Evolutionary conservation across 1,284 basidiomycete genomes (phyloP).

Genomic region (Sanghuangporus weigelae): DNA sequence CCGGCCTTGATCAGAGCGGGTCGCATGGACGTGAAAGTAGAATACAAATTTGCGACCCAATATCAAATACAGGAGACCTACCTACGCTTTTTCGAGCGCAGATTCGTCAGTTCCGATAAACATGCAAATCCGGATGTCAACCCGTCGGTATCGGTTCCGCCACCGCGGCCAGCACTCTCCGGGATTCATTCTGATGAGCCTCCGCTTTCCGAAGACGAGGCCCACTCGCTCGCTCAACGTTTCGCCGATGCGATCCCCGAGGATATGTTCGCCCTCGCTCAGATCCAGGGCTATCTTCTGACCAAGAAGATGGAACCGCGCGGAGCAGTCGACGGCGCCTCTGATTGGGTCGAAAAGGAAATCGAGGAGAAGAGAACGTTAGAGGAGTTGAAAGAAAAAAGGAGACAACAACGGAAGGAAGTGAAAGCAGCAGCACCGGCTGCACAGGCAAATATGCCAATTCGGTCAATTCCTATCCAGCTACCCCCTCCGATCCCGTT

Average conservation of each 20-base stretch:
- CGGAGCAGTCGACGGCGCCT: not conserved
- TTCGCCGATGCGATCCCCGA: constrained; percentile 13
- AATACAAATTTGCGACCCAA: constrained; percentile 43
- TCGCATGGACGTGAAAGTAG: constrained; percentile 46
- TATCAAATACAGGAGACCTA: constrained; percentile 46
- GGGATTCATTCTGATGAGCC: not conserved
- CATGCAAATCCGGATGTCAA: not conserved
- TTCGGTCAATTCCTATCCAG: no score
- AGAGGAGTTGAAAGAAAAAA: constrained; percentile 14
- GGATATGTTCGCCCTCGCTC: constrained; percentile 12
- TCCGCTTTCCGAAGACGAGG: constrained; percentile 13
- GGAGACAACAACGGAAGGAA: not conserved
- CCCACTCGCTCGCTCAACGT: not conserved
- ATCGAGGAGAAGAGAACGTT: constrained; percentile 8
- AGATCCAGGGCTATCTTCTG: constrained; percentile 13
- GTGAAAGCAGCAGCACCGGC: not conserved
- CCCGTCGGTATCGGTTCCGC: not conserved
- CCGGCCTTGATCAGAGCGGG: constrained; percentile 46
- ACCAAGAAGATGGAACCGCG: constrained; percentile 11
- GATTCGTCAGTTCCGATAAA: not conserved
- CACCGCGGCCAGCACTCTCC: not conserved
- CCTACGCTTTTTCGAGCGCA: constrained; percentile 41
- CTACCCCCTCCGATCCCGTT: no score
- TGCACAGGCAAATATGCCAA: not conserved
- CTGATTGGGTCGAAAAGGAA: constrained; percentile 9